Conservation (phyloP, 2,329 filamentous ascomycete species). For the Aureobasidium vineae region DNA sequence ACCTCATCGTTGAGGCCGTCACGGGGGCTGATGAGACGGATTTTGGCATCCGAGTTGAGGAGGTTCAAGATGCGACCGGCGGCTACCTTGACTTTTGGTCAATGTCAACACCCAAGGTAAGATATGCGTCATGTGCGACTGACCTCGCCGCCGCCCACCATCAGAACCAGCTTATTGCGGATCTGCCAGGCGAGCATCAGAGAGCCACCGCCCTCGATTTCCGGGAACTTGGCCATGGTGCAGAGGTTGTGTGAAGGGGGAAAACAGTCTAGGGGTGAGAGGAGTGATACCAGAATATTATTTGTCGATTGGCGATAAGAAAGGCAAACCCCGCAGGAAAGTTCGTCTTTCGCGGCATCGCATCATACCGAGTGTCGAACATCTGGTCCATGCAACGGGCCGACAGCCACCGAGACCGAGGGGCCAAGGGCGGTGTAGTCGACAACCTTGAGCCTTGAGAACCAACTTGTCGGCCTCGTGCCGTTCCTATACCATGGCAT, state of each 20-base stretch:
- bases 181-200: slow-evolving; percentile 96
- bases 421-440: slow-evolving; percentile 17
- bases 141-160: slow-evolving; percentile 94
- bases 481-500: slow-evolving; percentile 60
- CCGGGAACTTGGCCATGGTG: slow-evolving; percentile 62
- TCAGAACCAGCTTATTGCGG: slow-evolving; percentile 81
- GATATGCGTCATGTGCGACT: slow-evolving; percentile 35
- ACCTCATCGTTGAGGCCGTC: slow-evolving; percentile 86
- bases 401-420: slow-evolving; percentile 5
- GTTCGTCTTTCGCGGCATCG: neutral
- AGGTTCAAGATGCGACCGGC: slow-evolving; percentile 91
- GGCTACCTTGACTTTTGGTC: slow-evolving; percentile 67
- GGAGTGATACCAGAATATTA: neutral
- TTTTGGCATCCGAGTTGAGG: slow-evolving; percentile 89
- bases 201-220: slow-evolving; percentile 85
- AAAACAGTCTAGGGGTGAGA: neutral
- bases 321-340: slow-evolving; percentile 18
- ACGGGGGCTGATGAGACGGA: slow-evolving; percentile 79
- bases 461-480: slow-evolving; percentile 16
- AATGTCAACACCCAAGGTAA: slow-evolving; percentile 36
- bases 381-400: slow-evolving; percentile 21
- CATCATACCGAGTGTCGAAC: slow-evolving; percentile 2
- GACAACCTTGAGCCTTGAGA: neutral
- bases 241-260: neutral
- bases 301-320: slow-evolving; percentile 15